Base-by-base conservation (phyloP, 305 asterid genomes). In the Fraxinus albicans region DNA sequence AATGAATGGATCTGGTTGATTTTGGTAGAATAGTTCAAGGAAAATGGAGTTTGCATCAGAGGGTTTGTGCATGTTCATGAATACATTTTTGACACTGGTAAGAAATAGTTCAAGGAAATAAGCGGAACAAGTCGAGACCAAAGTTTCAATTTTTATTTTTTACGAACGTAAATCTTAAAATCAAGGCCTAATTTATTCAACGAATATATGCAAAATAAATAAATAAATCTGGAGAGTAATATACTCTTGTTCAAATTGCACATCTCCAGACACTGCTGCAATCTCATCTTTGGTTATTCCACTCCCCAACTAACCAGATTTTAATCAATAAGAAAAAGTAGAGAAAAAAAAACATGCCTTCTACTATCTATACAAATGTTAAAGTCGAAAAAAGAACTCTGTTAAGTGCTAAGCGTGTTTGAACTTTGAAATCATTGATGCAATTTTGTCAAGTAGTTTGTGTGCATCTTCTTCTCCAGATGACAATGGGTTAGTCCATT, bases 401-500 rank as follows among this genome's bases (percentile, higher is more conserved):
- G 34, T 79, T 79, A 90, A 0, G 65, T 40, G 31, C 81, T 80
- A 90, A 1, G 73, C 21, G 77, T 79, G 89, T 78, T 77, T 88
- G 86, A 85, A 86, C 80, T 88, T 92, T 21, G 92, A 36, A 80
- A 94, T 88, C 93, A 94, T 83, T 1, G 86, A 55, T 9, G 73
- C 83, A 78, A 93, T 90, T 88, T 83, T 92, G 60, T 90, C 88
- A 0, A 93, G 89, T 75, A 93, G 85, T 76, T 86, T 84, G 44
- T 80, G 70, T 17, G 94, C 91, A 47, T 88, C 89, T 67, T 90
- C 88, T 74, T 91, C 90, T 27, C 87, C 89, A 23, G 86, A 69
- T 8, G 90, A 67, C 65, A 72, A 87, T 15, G 93, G 94, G 12
- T 84, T 79, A 15, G 95, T 85, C 97, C 97, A 96, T 85, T 94